Evolutionary conservation across 2,329 filamentous ascomycete species (phyloP).

Genomic region (Lasiodiplodia citricola): DNA sequence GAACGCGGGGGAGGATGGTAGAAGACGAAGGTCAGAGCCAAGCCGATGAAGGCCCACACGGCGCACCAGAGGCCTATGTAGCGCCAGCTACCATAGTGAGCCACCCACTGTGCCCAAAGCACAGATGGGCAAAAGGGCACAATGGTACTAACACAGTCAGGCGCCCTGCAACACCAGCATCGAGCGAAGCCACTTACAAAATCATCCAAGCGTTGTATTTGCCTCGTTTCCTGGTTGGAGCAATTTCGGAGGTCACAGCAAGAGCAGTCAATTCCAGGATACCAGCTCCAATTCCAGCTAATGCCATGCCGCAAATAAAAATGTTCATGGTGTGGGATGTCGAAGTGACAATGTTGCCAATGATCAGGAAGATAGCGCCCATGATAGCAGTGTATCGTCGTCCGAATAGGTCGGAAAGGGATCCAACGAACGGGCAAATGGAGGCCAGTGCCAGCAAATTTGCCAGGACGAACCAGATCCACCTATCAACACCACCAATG

Average conservation of each 20-base stretch:
- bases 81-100: conserved; percentile 37
- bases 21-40: conserved; percentile 32
- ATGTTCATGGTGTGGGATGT: conserved; percentile 41
- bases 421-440: conserved; percentile 42
- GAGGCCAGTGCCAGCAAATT: conserved; percentile 53
- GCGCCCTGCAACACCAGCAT: neutral
- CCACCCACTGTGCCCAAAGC: conserved; percentile 39
- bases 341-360: conserved; percentile 27
- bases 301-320: conserved; percentile 41
- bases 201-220: conserved; percentile 25
- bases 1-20: conserved; percentile 42
- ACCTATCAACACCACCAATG: conserved; percentile 59
- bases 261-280: conserved; percentile 43
- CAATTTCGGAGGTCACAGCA: conserved; percentile 32
- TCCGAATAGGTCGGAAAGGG: conserved; percentile 43
- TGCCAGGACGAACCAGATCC: conserved; percentile 56
- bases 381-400: conserved; percentile 43
- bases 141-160: conserved; percentile 32
- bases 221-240: conserved; percentile 21
- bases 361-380: conserved; percentile 36
- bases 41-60: conserved; percentile 34
- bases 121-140: conserved; percentile 43
- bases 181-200: neutral
- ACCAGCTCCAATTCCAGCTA: conserved; percentile 42
- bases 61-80: conserved; percentile 43